Conservation (phyloP, 2,329 filamentous ascomycete genomes). For the Podosphaera aphanis region DNA sequence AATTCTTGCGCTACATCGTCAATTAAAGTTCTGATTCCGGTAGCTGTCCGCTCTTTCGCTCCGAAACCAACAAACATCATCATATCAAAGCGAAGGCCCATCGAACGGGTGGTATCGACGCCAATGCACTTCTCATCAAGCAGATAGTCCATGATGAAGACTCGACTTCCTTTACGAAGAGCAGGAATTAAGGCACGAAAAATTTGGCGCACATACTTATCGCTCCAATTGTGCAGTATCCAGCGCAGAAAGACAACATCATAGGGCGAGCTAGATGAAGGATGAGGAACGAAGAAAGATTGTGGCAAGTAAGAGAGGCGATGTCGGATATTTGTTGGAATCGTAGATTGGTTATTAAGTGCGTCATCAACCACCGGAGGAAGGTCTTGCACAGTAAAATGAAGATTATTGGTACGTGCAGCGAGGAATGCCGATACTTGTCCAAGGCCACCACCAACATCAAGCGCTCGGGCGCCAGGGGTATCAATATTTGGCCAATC, state of each 20-base stretch:
- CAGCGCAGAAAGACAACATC: background rate
- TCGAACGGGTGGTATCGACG: background rate
- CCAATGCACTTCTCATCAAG: background rate
- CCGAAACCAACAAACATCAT: background rate
- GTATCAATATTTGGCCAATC: background rate
- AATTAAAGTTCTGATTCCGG: background rate
- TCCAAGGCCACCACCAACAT: background rate
- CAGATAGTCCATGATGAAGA: background rate
- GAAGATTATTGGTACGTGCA: background rate
- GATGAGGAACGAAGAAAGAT: background rate
- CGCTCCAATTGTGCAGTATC: constrained; percentile 1
- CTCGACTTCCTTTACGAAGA: background rate
- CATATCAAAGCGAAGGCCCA: background rate
- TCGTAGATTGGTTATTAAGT: background rate
- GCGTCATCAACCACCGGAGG: background rate
- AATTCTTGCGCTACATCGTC: background rate
- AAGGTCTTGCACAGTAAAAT: background rate
- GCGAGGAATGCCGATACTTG: background rate
- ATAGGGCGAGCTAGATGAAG: background rate
- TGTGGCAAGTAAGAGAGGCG: background rate
- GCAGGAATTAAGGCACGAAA: background rate
- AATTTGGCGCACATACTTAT: background rate
- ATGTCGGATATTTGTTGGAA: background rate
- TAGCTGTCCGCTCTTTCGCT: background rate
- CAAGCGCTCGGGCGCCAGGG: background rate